Evolutionary conservation across 78 protist genomes (phyloP).

Genomic region (Pigoraptor vietnamica): DNA sequence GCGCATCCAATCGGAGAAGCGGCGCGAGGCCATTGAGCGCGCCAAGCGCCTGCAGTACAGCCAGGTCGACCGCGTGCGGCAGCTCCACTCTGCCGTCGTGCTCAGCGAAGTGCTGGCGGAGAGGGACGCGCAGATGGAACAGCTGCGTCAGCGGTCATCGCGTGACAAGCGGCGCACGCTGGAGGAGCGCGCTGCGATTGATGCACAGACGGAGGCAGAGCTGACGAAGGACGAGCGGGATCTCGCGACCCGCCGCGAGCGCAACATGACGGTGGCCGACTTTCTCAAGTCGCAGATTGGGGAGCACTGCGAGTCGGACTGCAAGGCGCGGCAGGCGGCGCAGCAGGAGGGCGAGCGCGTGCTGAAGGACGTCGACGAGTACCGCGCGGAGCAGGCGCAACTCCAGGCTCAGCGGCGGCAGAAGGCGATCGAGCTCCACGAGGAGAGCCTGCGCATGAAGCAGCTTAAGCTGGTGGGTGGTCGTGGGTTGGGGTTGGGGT

Average conservation of each 20-base stretch:
- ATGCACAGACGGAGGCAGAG: background rate
- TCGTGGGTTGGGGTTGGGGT: background rate
- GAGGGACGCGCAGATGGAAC: background rate
- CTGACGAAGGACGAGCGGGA: background rate
- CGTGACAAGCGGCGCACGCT: background rate
- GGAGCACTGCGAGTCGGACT: background rate
- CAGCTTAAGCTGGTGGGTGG: background rate
- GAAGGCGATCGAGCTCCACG: background rate
- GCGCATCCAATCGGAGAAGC: background rate
- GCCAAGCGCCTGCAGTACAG: background rate
- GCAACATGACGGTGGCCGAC: background rate
- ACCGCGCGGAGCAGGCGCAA: background rate
- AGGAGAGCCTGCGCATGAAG: background rate
- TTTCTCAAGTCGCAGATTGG: background rate
- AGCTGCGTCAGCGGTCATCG: background rate
- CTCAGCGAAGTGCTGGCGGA: background rate
- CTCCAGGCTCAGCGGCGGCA: background rate
- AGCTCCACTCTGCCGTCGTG: background rate
- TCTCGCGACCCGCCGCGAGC: background rate
- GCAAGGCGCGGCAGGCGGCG: background rate
- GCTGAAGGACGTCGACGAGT: background rate
- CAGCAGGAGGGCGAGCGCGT: background rate
- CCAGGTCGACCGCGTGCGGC: background rate
- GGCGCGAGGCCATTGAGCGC: background rate
- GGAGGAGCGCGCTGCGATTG: background rate